Base-by-base conservation (phyloP, 495 filamentous ascomycete species). In the Parathielavia appendiculata region DNA sequence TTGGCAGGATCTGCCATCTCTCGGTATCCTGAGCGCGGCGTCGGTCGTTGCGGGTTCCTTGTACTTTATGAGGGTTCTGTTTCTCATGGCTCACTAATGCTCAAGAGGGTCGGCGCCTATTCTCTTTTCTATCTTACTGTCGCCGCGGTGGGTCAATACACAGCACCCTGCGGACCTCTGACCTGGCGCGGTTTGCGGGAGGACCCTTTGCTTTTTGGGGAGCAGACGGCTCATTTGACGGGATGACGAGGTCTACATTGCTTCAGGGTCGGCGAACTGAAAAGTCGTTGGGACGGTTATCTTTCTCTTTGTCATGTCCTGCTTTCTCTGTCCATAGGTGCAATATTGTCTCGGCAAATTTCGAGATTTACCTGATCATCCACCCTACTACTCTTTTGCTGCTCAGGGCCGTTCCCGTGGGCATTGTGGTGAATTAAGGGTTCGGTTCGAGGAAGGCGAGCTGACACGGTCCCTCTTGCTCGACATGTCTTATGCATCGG, bases 241-340 rank as follows among this genome's bases (percentile, higher is more conserved):
- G 75, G 71, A 75, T 76, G 75, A 74, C 67, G 75, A 76, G 67
- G 69, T 73, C 69, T 71, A 56, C 66, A 69, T 74, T 73, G 73
- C 74, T 75, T 76, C 34, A 60, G 61, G 57, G 48, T 51, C 59
- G 69, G 63, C 56, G 71, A 70, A 69, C 41, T 62, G 66, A 71
- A 69, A 61, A 23, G 56, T 44, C 40, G 48, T 50, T 61, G 12
- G 45, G 56, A 58, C 23, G 60, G 56, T 58, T 39, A 8, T 53
- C 55, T 47, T n/a, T n/a, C n/a, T 62, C 38, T 51, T 19, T 46
- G 12, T 54, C 12, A 9, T 35, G 11, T 54, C n/a, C 19, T 45
- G 51, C 17, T 59, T 47, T 62, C 16, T 52, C 36, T 30, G 35
- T 50, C 23, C 16, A 56, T 60, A 51, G 38, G 35, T 23, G 43